These are phyloP conservation scores for Botryotinia globosa DNA, from an alignment of 2,329 filamentous ascomycete genomes.

Conservation along the genomic window DNA sequence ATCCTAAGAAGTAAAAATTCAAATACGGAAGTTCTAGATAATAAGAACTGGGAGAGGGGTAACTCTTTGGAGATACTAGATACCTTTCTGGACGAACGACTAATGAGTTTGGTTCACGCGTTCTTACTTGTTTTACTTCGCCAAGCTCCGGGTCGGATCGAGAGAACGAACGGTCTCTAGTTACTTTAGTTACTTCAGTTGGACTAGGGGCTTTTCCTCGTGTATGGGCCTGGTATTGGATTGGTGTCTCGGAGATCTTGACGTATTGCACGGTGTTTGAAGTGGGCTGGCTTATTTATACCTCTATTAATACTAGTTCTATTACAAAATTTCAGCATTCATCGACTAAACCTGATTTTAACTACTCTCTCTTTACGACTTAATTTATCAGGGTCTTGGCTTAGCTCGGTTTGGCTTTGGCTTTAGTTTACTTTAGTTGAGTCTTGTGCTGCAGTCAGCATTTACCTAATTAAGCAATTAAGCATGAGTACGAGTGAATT, in stretches of 20 bases:
- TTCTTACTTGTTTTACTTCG: not conserved
- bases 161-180: not conserved
- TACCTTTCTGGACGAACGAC: slow-evolving; percentile 6
- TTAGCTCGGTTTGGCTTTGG: not conserved
- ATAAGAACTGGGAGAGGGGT: not conserved
- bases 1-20: slow-evolving; percentile 37
- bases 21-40: slow-evolving; percentile 6
- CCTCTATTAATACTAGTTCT: slow-evolving; percentile 6
- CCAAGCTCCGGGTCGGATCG: slow-evolving; percentile 16
- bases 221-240: not conserved
- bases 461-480: not conserved
- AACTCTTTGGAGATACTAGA: not conserved
- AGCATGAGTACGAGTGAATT: not conserved
- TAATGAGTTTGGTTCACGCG: slow-evolving; percentile 14
- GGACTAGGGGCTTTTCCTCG: not conserved
- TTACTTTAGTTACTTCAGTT: not conserved
- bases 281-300: slow-evolving; percentile 6
- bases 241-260: slow-evolving; percentile 8
- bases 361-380: not conserved
- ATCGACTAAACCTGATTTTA: not conserved
- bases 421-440: not conserved
- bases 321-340: not conserved
- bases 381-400: not conserved
- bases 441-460: slow-evolving; percentile 13
- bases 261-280: not conserved